A percentile compares a stretch with the other conserved stretches of the same genome.
phyloP scores from a whole-genome alignment of 352 stramenopile species.

The Globisporangium echinulatum region DNA sequence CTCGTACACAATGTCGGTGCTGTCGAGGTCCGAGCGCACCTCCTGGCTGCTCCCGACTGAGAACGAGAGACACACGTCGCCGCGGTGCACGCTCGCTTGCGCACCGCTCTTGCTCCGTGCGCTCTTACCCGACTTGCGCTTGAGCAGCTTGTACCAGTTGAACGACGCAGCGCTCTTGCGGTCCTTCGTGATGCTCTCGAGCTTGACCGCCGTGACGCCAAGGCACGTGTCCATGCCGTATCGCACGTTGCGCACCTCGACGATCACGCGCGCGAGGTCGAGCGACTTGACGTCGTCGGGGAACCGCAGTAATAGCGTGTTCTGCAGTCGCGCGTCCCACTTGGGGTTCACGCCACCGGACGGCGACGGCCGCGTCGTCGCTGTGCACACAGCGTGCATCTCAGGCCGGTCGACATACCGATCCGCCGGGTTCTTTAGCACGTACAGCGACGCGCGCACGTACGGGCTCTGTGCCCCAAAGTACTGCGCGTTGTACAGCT shows the following conservation, averaged over 20 bases:
- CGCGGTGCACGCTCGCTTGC: conserved; percentile 57
- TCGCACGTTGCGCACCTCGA: conserved; percentile 80
- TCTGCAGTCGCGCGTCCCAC: conserved; percentile 71
- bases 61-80: conserved; percentile 74
- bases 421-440: conserved; percentile 79
- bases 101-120: conserved; percentile 31
- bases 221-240: conserved; percentile 84
- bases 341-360: conserved; percentile 67
- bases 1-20: conserved; percentile 23
- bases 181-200: conserved; percentile 76
- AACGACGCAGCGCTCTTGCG: conserved; percentile 70
- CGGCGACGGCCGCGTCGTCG: conserved; percentile 70
- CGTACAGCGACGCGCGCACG: conserved; percentile 71
- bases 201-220: conserved; percentile 73
- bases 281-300: conserved; percentile 51
- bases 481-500: conserved; percentile 84
- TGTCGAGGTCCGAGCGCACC: conserved; percentile 58
- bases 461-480: conserved; percentile 85
- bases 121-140: conserved; percentile 65
- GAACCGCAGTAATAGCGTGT: conserved; percentile 72
- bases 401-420: conserved; percentile 70
- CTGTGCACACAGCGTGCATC: conserved; percentile 70
- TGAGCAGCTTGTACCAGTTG: conserved; percentile 85
- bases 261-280: conserved; percentile 71
- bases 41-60: conserved; percentile 82